A percentile compares a stretch with the other conserved stretches of the same genome.
These are phyloP conservation scores for Sphaerulina vaccinii DNA, from an alignment of 2,329 filamentous ascomycete genomes.

Conservation along the genomic window DNA sequence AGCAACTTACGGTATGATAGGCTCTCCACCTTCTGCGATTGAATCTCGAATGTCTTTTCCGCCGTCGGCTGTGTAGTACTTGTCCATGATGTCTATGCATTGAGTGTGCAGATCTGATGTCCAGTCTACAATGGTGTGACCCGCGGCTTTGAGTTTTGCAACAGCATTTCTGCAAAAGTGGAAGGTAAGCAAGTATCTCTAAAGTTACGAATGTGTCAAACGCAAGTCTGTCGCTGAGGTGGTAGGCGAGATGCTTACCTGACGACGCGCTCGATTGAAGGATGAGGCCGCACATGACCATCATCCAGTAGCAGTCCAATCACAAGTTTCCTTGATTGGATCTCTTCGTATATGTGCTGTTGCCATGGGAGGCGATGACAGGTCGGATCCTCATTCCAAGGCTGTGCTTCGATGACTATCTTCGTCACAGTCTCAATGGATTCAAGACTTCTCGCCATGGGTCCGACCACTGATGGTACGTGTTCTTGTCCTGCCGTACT, in stretches of 20 bases:
- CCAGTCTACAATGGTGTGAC: constrained; percentile 46
- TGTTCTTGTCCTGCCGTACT: constrained; percentile 65
- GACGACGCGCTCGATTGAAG: constrained; percentile 26
- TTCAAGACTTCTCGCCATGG: constrained; percentile 54
- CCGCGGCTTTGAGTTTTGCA: constrained; percentile 22
- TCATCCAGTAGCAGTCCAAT: constrained; percentile 31
- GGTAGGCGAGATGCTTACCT: constrained; percentile 11
- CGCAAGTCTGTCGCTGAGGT: too few species aligned
- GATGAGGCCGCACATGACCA: constrained; percentile 30
- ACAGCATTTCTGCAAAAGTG: neutral
- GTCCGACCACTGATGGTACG: constrained; percentile 62
- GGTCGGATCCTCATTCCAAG: constrained; percentile 45
- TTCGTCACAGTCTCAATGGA: constrained; percentile 49
- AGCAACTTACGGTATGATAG: constrained; percentile 58
- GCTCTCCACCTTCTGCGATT: constrained; percentile 57
- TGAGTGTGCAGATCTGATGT: constrained; percentile 41
- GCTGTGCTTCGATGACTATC: constrained; percentile 35
- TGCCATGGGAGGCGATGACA: constrained; percentile 46
- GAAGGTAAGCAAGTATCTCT: too few species aligned
- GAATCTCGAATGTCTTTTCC: constrained; percentile 61
- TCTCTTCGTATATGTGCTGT: constrained; percentile 28
- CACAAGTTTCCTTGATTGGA: constrained; percentile 20
- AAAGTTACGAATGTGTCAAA: too few species aligned
- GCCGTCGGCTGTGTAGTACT: constrained; percentile 62
- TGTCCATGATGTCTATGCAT: constrained; percentile 60